phyloP scores from a whole-genome alignment of 768 basidiomycete genomes.

The Clavaria fumosa region DNA sequence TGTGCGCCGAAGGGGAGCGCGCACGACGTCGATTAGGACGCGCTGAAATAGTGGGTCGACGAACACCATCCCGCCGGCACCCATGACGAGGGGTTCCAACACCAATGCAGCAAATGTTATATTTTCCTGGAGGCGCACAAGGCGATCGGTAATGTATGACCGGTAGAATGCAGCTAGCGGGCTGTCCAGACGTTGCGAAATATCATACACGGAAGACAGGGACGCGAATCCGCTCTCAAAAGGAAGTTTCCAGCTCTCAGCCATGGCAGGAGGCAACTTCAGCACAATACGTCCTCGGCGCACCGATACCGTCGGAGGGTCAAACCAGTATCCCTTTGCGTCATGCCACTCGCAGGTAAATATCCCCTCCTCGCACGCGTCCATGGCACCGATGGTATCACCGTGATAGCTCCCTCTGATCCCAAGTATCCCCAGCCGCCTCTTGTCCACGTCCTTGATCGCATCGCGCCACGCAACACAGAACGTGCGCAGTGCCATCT shows the following conservation, averaged over 20 bases:
- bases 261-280: slow-evolving; percentile 31
- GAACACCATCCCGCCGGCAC: slow-evolving; percentile 94
- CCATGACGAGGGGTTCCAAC: slow-evolving; percentile 85
- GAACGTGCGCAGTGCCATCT: slow-evolving; percentile 82
- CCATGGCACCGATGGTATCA: slow-evolving; percentile 96
- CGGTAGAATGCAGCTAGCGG: slow-evolving; percentile 52
- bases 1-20: slow-evolving; percentile 26
- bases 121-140: slow-evolving; percentile 29
- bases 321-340: slow-evolving; percentile 87
- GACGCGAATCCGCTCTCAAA: no score
- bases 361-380: slow-evolving; percentile 81
- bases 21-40: slow-evolving; percentile 67
- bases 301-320: slow-evolving; percentile 67
- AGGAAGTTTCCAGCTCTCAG: no score
- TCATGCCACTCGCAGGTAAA: slow-evolving; percentile 95
- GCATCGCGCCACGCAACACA: slow-evolving; percentile 23
- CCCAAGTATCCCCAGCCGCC: slow-evolving; percentile 63
- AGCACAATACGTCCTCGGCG: slow-evolving; percentile 41
- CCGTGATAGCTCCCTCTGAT: slow-evolving; percentile 92
- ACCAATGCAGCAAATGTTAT: slow-evolving; percentile 60
- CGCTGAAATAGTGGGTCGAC: slow-evolving; percentile 95
- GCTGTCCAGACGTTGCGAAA: slow-evolving; percentile 41
- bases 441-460: slow-evolving; percentile 24
- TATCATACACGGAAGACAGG: slow-evolving; percentile 52
- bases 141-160: slow-evolving; percentile 34